These are phyloP conservation scores for Serendipita vermifera DNA, from an alignment of 768 basidiomycete genomes.

Conservation along the genomic window DNA sequence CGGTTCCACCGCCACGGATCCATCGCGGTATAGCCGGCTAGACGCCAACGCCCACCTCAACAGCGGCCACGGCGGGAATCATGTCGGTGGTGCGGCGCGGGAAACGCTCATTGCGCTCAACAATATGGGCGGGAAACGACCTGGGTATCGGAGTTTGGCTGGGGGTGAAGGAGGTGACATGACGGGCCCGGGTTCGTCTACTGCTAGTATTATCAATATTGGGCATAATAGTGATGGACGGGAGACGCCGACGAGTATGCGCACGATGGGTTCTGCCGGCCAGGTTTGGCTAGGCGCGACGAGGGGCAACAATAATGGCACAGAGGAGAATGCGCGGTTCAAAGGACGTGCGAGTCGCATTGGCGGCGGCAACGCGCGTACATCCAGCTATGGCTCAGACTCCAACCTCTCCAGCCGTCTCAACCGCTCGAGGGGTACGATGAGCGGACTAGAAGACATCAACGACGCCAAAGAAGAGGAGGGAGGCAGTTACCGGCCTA, in stretches of 20 bases:
- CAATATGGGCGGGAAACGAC: slow-evolving; percentile 2
- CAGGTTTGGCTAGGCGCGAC: slow-evolving; percentile 5
- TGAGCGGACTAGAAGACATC: no score
- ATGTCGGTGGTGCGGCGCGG: slow-evolving; percentile 1
- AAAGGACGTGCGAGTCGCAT: neutral
- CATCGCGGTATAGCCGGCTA: no score
- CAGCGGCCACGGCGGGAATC: neutral
- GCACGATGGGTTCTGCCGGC: neutral
- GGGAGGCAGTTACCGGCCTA: neutral
- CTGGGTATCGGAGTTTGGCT: neutral
- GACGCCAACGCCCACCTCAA: slow-evolving; percentile 2
- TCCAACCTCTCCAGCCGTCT: neutral
- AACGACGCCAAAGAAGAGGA: neutral
- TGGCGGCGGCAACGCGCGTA: no score
- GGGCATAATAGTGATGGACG: no score
- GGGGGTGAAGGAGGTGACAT: no score
- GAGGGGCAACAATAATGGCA: no score
- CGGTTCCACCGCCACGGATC: no score
- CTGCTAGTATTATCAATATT: no score
- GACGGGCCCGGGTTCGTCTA: no score
- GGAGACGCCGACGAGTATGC: neutral
- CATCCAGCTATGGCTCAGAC: no score
- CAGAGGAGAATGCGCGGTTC: neutral
- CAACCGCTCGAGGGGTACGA: neutral
- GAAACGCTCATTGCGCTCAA: slow-evolving; percentile 7